Evolutionary conservation across 2,329 filamentous ascomycete genomes (phyloP), one percentile per base, ranked within the genome.

Genomic region (Cladosporium sp.): DNA sequence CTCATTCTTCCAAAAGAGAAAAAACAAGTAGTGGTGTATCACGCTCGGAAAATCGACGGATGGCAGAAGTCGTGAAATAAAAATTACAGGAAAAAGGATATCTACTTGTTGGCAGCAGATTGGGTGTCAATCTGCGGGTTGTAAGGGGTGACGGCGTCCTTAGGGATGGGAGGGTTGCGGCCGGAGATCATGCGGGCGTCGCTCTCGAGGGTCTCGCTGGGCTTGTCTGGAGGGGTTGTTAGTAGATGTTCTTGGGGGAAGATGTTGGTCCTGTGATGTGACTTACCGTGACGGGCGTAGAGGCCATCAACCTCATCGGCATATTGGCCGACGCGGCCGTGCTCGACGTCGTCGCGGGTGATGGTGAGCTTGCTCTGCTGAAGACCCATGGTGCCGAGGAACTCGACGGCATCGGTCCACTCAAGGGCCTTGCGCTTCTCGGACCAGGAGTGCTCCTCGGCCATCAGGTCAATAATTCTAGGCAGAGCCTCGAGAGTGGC

Each of bases 401-500:
- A 85, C 2, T 66, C 56, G 12, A 85, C 70, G 5, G 72, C 81
- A 54, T 94, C 83, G 64, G 76, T 85, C 89, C 90, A 95, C 69
- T 95, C 90, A 13, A 77, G 61, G 4, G 91, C 85, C 70, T 88
- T 86, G 55, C 91, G 76, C 59, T 77, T 76, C 50, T 67, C 72
- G 63, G 84, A 82, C 91, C 90, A 96, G 52, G 83, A 78, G 53
- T 95, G 74, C 73, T 96, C 90, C 60, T 86, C 81, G 29, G 75
- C 78, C 90, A 96, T 95, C 53, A 95, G 79, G 66, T 96, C 90
- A 62, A 96, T 93, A 51, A 96, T 82, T 51, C 73, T 78, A 4
- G 92, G 91, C 39, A 95, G 77, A 1, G 89, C 85, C 70, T 95
- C 89, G 8, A 95, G 80, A 1, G 90, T 85, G 9, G 91, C 91